These are phyloP conservation scores for Nicotiana otophora DNA, from an alignment of 257 asterid species.

Conservation along the genomic window DNA sequence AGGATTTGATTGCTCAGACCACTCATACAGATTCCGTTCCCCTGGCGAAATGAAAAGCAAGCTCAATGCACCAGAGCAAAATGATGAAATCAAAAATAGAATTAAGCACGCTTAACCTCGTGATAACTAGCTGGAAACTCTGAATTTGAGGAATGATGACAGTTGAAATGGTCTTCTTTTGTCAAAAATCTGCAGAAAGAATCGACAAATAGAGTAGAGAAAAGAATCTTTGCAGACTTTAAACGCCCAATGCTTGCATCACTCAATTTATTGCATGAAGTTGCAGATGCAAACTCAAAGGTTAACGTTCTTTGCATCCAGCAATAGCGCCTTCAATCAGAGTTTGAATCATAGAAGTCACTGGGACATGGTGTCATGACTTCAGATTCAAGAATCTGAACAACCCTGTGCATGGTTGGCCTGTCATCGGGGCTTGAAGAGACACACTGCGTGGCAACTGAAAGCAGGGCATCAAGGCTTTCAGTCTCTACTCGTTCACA, in stretches of 20 bases:
- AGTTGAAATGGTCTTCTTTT: conserved; percentile 16
- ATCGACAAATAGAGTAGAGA: conserved; percentile 31
- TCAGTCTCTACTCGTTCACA: conserved; percentile 77
- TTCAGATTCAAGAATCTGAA: conserved; percentile 86
- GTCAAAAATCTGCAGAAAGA: conserved; percentile 39
- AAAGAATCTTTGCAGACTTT: conserved; percentile 23
- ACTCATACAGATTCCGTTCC: neutral
- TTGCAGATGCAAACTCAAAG: conserved; percentile 19
- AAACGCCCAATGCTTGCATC: conserved; percentile 21
- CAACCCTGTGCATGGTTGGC: conserved; percentile 90
- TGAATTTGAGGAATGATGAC: conserved; percentile 19
- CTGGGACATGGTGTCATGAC: conserved; percentile 90
- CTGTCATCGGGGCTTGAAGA: conserved; percentile 83
- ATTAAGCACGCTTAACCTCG: conserved; percentile 13
- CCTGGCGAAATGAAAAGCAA: neutral
- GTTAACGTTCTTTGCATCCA: conserved; percentile 8
- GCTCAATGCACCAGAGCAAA: neutral
- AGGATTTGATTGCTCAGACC: neutral
- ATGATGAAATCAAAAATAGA: conserved; percentile 5
- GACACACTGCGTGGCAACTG: conserved; percentile 80
- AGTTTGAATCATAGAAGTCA: conserved; percentile 80
- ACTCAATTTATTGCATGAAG: conserved; percentile 27
- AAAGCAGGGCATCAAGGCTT: conserved; percentile 69
- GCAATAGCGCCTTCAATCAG: conserved; percentile 45
- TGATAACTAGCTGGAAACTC: conserved; percentile 17